Percentiles rank a stretch among this genome's conserved stretches.
phyloP scores from a whole-genome alignment of 2,329 filamentous ascomycete genomes.

The Claviceps humidiphila region DNA sequence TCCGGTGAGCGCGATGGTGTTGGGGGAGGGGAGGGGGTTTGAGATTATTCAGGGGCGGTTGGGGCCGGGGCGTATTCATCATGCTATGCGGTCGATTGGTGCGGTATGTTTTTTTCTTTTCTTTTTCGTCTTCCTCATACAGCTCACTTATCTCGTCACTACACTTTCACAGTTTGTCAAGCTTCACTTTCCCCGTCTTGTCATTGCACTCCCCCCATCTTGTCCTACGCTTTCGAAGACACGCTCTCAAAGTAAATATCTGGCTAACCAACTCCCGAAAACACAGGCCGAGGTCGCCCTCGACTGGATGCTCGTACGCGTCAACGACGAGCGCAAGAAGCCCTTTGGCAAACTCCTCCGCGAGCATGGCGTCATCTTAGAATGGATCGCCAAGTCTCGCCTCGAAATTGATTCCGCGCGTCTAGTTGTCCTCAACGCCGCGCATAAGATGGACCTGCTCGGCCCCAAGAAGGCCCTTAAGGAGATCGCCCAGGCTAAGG shows the following conservation, averaged over 20 bases:
- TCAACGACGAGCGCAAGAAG: constrained; percentile 84
- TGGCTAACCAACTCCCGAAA: not conserved
- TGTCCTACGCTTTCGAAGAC: too few species aligned
- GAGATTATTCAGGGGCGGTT: constrained; percentile 97
- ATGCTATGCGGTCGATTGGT: constrained; percentile 91
- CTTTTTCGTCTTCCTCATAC: not conserved
- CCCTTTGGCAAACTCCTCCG: constrained; percentile 79
- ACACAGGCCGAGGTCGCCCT: constrained; percentile 67
- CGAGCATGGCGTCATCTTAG: constrained; percentile 86
- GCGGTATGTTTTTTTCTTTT: constrained; percentile 36
- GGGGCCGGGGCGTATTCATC: constrained; percentile 91
- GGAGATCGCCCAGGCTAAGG: constrained; percentile 92
- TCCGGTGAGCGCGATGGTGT: constrained; percentile 68
- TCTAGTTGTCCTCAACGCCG: constrained; percentile 83
- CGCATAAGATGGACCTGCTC: constrained; percentile 81
- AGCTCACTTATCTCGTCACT: too few species aligned
- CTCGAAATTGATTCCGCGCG: constrained; percentile 90
- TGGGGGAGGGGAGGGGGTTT: constrained; percentile 88
- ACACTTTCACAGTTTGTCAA: not conserved
- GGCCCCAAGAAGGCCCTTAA: constrained; percentile 81
- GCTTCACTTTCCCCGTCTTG: not conserved
- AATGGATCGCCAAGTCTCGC: constrained; percentile 84
- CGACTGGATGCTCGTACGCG: constrained; percentile 86
- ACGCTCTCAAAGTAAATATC: too few species aligned
- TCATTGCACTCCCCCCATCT: not conserved